phyloP scores from a whole-genome alignment of 2,329 filamentous ascomycete species.

The Leptodontidium sp. region DNA sequence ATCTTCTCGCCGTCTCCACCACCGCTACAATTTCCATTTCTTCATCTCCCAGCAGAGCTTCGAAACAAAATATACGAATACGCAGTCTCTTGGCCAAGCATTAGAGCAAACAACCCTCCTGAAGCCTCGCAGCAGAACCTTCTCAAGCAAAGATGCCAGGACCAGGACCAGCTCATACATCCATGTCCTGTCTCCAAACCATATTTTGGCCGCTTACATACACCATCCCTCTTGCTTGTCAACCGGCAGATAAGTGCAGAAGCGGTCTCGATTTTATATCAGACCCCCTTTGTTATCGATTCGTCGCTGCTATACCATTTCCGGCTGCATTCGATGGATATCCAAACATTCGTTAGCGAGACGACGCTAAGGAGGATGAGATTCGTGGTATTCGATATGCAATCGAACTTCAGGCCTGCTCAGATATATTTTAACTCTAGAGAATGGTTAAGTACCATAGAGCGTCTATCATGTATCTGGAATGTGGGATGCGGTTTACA shows the following conservation, averaged over 20 bases:
- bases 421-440: background rate
- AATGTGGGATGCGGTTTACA: conserved; percentile 22
- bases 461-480: conserved; percentile 37
- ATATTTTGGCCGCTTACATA: conserved; percentile 26
- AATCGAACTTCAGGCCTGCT: conserved; percentile 18
- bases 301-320: conserved; percentile 24
- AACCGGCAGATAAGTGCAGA: conserved; percentile 48
- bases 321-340: conserved; percentile 30
- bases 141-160: background rate
- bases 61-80: conserved; percentile 29
- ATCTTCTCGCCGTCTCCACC: no score
- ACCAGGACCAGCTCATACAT: background rate
- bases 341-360: conserved; percentile 36
- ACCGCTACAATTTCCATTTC: conserved; percentile 9
- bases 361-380: conserved; percentile 30
- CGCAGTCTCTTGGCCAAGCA: conserved; percentile 27
- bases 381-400: conserved; percentile 34
- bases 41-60: conserved; percentile 29
- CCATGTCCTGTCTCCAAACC: background rate
- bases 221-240: conserved; percentile 47
- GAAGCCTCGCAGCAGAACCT: background rate
- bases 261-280: conserved; percentile 42
- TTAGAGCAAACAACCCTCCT: background rate
- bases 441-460: conserved; percentile 29
- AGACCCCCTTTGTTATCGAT: conserved; percentile 42